Evolutionary conservation across 2,329 filamentous ascomycete genomes (phyloP), one percentile per base, ranked within the genome.

Genomic region (Cryphonectria parasitica): DNA sequence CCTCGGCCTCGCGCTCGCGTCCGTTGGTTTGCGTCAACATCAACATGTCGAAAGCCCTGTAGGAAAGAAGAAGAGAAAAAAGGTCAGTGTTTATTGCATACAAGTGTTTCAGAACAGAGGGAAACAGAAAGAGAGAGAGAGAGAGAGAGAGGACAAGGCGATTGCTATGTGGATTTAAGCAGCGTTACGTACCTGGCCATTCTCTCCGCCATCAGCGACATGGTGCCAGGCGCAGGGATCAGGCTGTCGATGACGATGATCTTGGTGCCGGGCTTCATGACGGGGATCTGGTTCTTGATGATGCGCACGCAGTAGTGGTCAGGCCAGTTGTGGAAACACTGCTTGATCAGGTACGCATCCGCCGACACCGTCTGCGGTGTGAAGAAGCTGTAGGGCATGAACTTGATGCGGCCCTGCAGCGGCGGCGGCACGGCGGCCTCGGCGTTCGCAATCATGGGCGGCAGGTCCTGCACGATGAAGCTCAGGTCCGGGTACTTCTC

Each of bases 221-320:
- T 64, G 3, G 15, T 8, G 25, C 62, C 67, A 0, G 62, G 62
- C 22, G 45, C 62, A 2, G 67, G 67, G 19, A 69, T 28, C 3
- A 64, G n/a, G 25, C 43, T 25, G 39, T 78, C 76, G 62, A 72
- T 74, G 28, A 77, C 74, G 17, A 77, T 71, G 60, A 78, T 68
- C 64, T 74, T 74, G 64, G 74, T 71, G 31, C 74, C 74, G 15
- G 69, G 67, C 61, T 69, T 70, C 70, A 76, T 70, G 22, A 72
- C 74, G n/a, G 74, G 73, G 22, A 75, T 67, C 13, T 72, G 70
- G 22, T 54, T 43, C 45, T 70, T 68, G 15, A 76, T 69, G 34
- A 76, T 74, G 17, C 34, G 65, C 25, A 67, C 69, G 22, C 70
- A 70, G 54, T 75, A 73, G 66, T 75, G 73, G 68, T 74, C 73